Conservation (phyloP, 495 filamentous ascomycete genomes). For the Neurospora cerealis region DNA sequence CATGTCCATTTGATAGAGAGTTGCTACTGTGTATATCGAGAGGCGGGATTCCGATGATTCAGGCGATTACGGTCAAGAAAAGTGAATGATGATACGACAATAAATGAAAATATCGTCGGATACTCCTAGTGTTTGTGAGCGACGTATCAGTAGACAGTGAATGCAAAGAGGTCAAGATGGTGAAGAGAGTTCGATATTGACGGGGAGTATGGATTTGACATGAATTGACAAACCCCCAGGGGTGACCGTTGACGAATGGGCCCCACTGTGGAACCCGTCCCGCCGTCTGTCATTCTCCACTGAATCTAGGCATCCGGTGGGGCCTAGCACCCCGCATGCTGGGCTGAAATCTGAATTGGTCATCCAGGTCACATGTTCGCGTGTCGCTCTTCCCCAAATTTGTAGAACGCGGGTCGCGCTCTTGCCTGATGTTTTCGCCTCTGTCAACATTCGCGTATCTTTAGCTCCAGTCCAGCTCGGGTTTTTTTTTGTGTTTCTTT, state of each 20-base stretch:
- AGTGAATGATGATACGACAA: too few species aligned
- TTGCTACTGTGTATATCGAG: neutral
- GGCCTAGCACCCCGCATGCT: neutral
- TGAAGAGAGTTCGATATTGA: neutral
- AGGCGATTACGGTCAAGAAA: neutral
- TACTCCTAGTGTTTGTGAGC: too few species aligned
- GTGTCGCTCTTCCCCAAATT: conserved; percentile 6
- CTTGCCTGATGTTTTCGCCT: conserved; percentile 5
- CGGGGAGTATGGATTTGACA: neutral
- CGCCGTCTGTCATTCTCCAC: neutral
- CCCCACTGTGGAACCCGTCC: neutral
- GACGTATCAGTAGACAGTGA: neutral
- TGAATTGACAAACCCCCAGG: neutral
- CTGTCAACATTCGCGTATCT: conserved; percentile 10
- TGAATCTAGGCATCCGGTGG: neutral
- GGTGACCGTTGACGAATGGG: neutral
- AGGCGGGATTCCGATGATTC: neutral
- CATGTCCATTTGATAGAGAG: neutral
- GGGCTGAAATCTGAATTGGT: neutral
- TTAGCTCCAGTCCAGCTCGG: neutral
- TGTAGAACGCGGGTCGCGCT: conserved; percentile 12
- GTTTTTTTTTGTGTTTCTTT: neutral
- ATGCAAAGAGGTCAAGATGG: neutral
- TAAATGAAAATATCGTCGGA: too few species aligned
- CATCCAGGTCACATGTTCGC: conserved; percentile 16